Conservation (phyloP, 169 alveolate species). For the Babesia caballi region DNA sequence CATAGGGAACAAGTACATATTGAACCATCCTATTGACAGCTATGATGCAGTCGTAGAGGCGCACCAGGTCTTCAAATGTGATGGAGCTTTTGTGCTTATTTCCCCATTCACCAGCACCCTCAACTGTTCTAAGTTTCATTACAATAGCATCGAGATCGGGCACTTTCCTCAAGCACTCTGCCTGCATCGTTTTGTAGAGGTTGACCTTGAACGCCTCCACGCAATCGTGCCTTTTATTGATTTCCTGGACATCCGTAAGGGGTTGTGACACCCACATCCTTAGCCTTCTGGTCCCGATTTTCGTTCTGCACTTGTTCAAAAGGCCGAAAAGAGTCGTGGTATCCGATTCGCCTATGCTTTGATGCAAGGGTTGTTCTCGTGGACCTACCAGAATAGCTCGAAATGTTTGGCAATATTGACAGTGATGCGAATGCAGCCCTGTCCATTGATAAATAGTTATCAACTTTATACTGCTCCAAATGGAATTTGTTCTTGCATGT, state of each 20-base stretch:
- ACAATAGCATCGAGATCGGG: constrained; percentile 75
- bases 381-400: constrained; percentile 1
- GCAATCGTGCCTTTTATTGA: constrained; percentile 87
- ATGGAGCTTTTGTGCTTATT: constrained; percentile 43
- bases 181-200: constrained; percentile 70
- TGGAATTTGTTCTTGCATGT: constrained; percentile 63
- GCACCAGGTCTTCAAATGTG: constrained; percentile 67
- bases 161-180: constrained; percentile 76
- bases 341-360: constrained; percentile 29
- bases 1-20: constrained; percentile 57
- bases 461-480: constrained; percentile 62
- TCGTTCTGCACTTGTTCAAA: constrained; percentile 90
- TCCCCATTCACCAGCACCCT: constrained; percentile 54
- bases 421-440: constrained; percentile 75
- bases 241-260: constrained; percentile 83
- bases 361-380: background rate
- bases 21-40: constrained; percentile 52
- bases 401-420: constrained; percentile 65
- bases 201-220: constrained; percentile 87
- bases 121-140: constrained; percentile 64
- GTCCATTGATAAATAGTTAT: constrained; percentile 71
- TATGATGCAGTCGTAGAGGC: constrained; percentile 60
- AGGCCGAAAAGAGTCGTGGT: constrained; percentile 77
- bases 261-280: constrained; percentile 96
- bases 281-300: constrained; percentile 89